These are phyloP conservation scores for Debaryomyces maramus DNA, from an alignment of 805 yeast genomes.

Conservation along the genomic window DNA sequence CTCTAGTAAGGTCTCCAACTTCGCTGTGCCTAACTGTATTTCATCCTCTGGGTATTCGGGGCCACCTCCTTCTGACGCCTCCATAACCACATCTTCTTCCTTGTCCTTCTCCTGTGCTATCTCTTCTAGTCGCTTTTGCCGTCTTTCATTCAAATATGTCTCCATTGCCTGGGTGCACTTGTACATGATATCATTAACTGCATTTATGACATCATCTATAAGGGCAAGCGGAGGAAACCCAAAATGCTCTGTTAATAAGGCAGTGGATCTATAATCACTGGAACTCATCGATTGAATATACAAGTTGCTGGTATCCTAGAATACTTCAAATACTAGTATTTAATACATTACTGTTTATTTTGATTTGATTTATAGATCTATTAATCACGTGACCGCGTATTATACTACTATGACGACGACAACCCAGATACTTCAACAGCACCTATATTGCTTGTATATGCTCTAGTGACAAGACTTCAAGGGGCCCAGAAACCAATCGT, in stretches of 20 bases:
- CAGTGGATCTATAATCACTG: slow-evolving; percentile 30
- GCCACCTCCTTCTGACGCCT: slow-evolving; percentile 10
- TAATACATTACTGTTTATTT: too few species aligned
- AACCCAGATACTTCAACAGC: too few species aligned
- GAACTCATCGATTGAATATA: slow-evolving; percentile 2
- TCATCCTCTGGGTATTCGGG: slow-evolving; percentile 42
- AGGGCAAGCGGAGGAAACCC: slow-evolving; percentile 82
- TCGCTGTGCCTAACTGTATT: slow-evolving; percentile 75
- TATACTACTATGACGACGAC: too few species aligned
- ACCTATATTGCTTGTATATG: too few species aligned
- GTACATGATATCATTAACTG: slow-evolving; percentile 80
- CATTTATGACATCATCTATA: slow-evolving; percentile 84
- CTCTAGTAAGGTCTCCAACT: slow-evolving; percentile 74
- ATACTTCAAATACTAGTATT: too few species aligned
- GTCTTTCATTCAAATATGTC: slow-evolving; percentile 49
- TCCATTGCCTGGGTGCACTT: slow-evolving; percentile 81
- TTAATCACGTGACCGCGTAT: not conserved
- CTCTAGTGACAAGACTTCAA: too few species aligned
- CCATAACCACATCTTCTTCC: slow-evolving; percentile 14
- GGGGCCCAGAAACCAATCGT: too few species aligned
- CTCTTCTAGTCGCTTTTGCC: slow-evolving; percentile 20
- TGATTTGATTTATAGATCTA: not conserved
- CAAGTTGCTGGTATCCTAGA: not conserved
- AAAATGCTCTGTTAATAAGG: slow-evolving; percentile 76
- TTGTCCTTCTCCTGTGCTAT: slow-evolving; percentile 14